Evolutionary conservation across 176 grass and related monocot genomes (phyloP), one percentile per base, ranked within the genome.

Genomic region (Avena insularis): DNA sequence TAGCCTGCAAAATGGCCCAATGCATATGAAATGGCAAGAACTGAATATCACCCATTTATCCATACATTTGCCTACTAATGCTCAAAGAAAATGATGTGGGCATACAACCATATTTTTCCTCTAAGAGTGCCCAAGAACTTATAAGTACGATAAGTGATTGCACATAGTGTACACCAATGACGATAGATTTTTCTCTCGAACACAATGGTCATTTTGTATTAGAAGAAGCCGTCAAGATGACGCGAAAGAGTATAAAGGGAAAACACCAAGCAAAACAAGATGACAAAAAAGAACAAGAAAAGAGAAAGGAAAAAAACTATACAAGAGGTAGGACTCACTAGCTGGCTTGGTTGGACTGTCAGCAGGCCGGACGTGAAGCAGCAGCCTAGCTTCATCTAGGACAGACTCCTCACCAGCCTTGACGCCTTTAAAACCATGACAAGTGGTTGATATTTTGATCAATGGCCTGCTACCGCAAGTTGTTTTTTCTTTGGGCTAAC

Each of bases 1-100:
- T 71, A 86, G 56, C 51, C 15, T 38, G 15, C 21, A 51, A 71
- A 82, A 91, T 50, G 15, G 20, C 31, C 31, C 20, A 35, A 79
- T 17, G 43, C 36, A 77, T 69, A 74, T 59, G 68, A 46, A 70
- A 36, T 80, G 19, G 29, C 10, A 78, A 27, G 82, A 70, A 53
- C 29, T 51, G 0, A 51, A 17, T 21, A 77, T 31, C 3, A 40
- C 7, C 51, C 12, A 4, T 81, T 45, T 75, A 49, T 35, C 50
- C 27, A 61, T 71, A 88, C 40, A 56, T 79, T 71, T 51, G 1
- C 19, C 40, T 2, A 69, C 40, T 59, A 58, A 69, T 0, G 12
- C 27, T 69, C 15, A 6, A 17, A 76, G 23, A 50, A 19, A 88
- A 82, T 64, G 16, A 8, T 62, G 6, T 29, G 53, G 11, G 20